Base-by-base conservation (phyloP, 345 rosid genomes). In the Eucalyptus erythrocorys region DNA sequence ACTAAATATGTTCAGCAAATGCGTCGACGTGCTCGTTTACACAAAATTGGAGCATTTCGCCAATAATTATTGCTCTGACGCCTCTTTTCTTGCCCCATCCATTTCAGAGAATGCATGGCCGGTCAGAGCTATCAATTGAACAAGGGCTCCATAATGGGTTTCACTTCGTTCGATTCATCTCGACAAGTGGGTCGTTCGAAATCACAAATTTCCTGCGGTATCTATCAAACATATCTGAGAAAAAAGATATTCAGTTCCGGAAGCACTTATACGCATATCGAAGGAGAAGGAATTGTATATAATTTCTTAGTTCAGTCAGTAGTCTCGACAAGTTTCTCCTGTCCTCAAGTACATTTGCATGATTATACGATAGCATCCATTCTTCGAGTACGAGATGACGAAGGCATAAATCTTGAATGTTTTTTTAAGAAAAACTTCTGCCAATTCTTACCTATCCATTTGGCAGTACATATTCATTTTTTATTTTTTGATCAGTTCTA, bases 161-260 rank as follows among this genome's bases (percentile, higher is more conserved):
- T 32, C 40, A 68, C 80, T 68, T 17, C 26, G 0, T 9, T 17
- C 13, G 7, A 19, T 34, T 34, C 80, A 17, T 68, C 43, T 68
- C 42, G 37, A n/a, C 17, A 1, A 64, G 10, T 6, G 79, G 2
- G 22, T 61, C 40, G 21, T 32, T 32, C 80, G 24, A 32, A 64
- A 13, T 14, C 16, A 4, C 76, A 14, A 64, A 13, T n/a, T 64
- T 30, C 76, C 37, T 64, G 21, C 37, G 17, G 76, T n/a, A n/a
- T 57, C 76, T 37, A 15, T 14, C 76, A 15, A 66, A 13, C 76
- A n/a, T 7, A 66, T 27, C n/a, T n/a, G 42, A 66, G 40, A 32
- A n/a, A 10, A 32, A 15, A 37, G 7, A 57, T 26, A 61, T 66
- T 16, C 42, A 32, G 0, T n/a, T 66, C 0, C 15, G 6, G 11